Base-by-base conservation (phyloP, 1,284 basidiomycete species). In the Sanghuangporus weigelae region DNA sequence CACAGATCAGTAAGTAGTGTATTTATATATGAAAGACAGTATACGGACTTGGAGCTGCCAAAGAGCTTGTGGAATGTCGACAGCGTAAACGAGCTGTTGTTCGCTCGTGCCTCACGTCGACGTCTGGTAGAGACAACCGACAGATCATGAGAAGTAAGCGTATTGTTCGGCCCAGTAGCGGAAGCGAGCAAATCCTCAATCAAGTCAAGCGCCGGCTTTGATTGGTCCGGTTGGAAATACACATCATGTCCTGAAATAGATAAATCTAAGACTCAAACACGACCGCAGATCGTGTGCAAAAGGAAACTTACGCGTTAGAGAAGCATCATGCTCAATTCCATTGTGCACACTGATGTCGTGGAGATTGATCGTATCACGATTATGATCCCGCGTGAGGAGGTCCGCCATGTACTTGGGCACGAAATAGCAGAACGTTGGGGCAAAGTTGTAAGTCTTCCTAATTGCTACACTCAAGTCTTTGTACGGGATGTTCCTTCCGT, bases 271-370 rank as follows among this genome's bases (percentile, higher is more conserved):
- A 12, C 11, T 16, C 16, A 21, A 46, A n/a, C 4, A 46, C 16
- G 46, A 4, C 50, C 6, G 26, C 21, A 55, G 11, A 40, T 26
- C 49, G 21, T 36, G 11, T 26, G 10, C 14, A 44, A 61, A 19
- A 14, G 11, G 19, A 31, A 36, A 79, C 84, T 59, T 71, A 91
- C 90, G 82, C 44, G 81, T 81, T 31, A 92, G 75, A 2, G 89
- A 91, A 0, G 78, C 89, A 67, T 92, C 90, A 67, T 92, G 90
- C 68, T 92, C 90, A 63, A 92, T 92, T 10, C 85, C 85, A 67
- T 90, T 91, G 72, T 92, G 90, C 35, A 86, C 71, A 68, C 81
- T 79, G 44, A 92, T 76, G 57, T 91, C 89, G 12, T 75, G 73
- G 23, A 92, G 76, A 69, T 90, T 81, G 66, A 89, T 83, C 3